phyloP scores from a whole-genome alignment of 1,284 basidiomycete species.

The Marasmius fiardii region DNA sequence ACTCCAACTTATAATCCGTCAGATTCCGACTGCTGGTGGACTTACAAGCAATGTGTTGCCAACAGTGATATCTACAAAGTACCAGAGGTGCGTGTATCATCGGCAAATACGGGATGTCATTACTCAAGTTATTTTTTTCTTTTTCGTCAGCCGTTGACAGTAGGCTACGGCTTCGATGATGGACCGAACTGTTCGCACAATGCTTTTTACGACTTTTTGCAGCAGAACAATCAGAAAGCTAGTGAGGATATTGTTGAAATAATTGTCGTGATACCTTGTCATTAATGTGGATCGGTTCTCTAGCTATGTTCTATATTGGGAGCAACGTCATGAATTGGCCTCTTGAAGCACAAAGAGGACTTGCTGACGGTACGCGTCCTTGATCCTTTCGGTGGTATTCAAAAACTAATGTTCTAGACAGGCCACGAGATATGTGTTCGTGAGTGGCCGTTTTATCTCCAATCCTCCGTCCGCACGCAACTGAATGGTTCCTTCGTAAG shows the following conservation, averaged over 20 bases:
- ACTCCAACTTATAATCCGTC: conserved; percentile 22
- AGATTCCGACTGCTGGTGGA: conserved; percentile 55
- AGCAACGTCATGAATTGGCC: conserved; percentile 75
- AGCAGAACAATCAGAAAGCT: conserved; percentile 64
- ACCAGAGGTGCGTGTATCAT: conserved; percentile 45
- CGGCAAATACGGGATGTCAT: too few species aligned
- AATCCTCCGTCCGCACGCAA: too few species aligned
- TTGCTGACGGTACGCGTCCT: conserved; percentile 42
- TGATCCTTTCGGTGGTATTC: not conserved
- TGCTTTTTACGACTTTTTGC: conserved; percentile 61
- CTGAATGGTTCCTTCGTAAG: too few species aligned
- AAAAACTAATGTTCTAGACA: conserved; percentile 11
- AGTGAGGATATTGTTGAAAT: conserved; percentile 35
- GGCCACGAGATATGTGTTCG: conserved; percentile 63
- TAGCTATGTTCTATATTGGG: conserved; percentile 76
- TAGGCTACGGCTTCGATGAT: conserved; percentile 65
- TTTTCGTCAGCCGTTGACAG: conserved; percentile 46
- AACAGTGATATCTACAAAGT: conserved; percentile 62
- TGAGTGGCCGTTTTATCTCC: conserved; percentile 29
- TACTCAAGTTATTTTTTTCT: not conserved
- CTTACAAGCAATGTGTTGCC: conserved; percentile 53
- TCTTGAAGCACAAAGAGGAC: conserved; percentile 63
- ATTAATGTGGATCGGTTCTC: not conserved
- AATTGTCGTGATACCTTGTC: not conserved
- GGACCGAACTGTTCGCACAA: conserved; percentile 74